Base-by-base conservation (phyloP, 2,329 filamentous ascomycete genomes). In the Aspergillus novoparasiticus region DNA sequence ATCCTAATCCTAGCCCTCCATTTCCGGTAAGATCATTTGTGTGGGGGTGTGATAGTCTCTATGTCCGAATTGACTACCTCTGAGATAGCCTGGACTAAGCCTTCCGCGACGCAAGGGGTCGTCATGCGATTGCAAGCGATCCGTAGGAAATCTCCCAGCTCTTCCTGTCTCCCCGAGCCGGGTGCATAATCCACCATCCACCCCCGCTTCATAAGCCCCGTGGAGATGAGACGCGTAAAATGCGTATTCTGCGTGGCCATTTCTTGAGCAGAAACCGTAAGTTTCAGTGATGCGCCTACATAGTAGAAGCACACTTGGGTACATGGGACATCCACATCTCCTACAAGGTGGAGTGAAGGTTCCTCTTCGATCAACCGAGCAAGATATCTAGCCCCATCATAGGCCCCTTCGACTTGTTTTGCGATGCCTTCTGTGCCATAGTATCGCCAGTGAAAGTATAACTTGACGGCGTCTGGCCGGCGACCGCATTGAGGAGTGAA, bases 101-200 rank as follows among this genome's bases (percentile, higher is more conserved):
- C 51, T 34, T 55, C 51, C 6, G n/a, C 51, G 6, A 55, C 34
- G 12, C 32, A 23, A 39, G 32, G 34, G 36, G 51, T 55, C 4
- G 51, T 55, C 51, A 55, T 55, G 32, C 51, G 51, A 23, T 55
- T 55, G 34, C 51, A 55, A 9, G 32, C 51, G 16, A 55, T 21
- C 11, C 51, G 32, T 32, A 55, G 28, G 34, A 55, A 55, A 8
- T 34, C 51, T 5, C 51, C 51, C 14, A 55, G 51, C 51, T 55
- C 51, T 16, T 55, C 34, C 12, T 39, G 36, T 16, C 51, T 55
- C 21, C 51, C 51, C 23, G 32, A 41, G 23, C 51, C 51, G 1
- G 51, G 51, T 36, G 51, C 51, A 30, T 55, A 55, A 21, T 55
- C 51, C n/a, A 55, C 51, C 51, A 55, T 55, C 51, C 51, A 55